Evolutionary conservation across 177 flowering plant genomes (phyloP).

Genomic region (Telopea speciosissima): DNA sequence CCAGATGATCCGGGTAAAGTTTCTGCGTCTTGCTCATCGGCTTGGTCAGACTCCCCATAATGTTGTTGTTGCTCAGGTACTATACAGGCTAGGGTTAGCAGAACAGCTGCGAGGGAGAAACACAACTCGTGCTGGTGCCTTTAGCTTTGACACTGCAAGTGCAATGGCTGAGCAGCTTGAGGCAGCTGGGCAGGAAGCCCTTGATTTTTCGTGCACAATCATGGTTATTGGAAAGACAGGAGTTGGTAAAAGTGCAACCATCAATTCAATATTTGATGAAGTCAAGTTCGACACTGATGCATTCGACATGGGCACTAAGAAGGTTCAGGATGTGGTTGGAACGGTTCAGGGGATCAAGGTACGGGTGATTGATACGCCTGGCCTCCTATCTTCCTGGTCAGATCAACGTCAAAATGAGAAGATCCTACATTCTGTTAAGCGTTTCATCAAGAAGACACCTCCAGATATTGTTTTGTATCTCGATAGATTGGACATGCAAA

Average conservation of each 20-base stretch:
- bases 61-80: conserved; percentile 95
- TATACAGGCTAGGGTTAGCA: conserved; percentile 90
- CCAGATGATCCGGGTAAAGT: conserved; percentile 95
- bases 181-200: conserved; percentile 78
- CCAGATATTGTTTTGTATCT: conserved; percentile 96
- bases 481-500: conserved; percentile 91
- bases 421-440: conserved; percentile 71
- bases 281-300: conserved; percentile 79
- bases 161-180: conserved; percentile 99
- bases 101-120: conserved; percentile 90
- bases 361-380: conserved; percentile 93
- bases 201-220: conserved; percentile 92
- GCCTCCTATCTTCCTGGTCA: conserved; percentile 75
- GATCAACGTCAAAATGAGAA: conserved; percentile 84
- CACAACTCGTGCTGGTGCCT: conserved; percentile 79
- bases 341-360: conserved; percentile 91
- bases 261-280: conserved; percentile 95
- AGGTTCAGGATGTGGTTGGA: conserved; percentile 94
- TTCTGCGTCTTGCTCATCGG: conserved; percentile 87
- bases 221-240: conserved; percentile 97
- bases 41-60: conserved; percentile 99
- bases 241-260: conserved; percentile 97
- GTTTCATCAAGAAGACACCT: conserved; percentile 75
- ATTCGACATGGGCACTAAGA: conserved; percentile 71
- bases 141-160: conserved; percentile 96